phyloP scores from a whole-genome alignment of 23 red algal species.

The Gracilaria gracilis region DNA sequence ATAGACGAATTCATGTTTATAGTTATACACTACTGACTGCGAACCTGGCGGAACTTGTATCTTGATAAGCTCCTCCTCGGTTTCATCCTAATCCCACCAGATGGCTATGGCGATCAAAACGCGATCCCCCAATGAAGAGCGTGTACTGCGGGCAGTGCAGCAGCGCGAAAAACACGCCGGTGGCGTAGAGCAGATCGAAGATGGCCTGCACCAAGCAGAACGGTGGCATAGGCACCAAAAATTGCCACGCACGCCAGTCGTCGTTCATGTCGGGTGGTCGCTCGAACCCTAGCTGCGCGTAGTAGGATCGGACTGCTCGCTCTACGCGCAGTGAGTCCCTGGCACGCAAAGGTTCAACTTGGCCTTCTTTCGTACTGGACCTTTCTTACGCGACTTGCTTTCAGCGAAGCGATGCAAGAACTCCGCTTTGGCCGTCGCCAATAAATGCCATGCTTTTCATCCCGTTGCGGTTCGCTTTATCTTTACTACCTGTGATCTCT shows the following conservation, averaged over 20 bases:
- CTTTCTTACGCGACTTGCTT: too few relatives aligned
- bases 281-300: too few relatives aligned
- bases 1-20: constrained; percentile 5
- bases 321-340: too few relatives aligned
- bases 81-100: background rate
- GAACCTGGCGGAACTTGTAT: background rate
- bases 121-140: background rate
- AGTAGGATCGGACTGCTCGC: too few relatives aligned
- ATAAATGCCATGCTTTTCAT: too few relatives aligned
- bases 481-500: too few relatives aligned
- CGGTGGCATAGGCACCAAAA: background rate
- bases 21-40: background rate
- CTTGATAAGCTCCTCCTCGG: background rate
- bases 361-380: too few relatives aligned
- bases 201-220: constrained; percentile 31
- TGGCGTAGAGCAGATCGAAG: constrained; percentile 52
- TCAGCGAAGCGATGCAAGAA: too few relatives aligned
- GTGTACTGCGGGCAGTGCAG: constrained; percentile 27
- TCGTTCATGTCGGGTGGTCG: too few relatives aligned
- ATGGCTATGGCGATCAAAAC: background rate
- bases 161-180: constrained; percentile 40
- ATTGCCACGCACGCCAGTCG: background rate
- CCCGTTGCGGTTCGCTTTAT: too few relatives aligned
- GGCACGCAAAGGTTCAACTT: too few relatives aligned
- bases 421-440: too few relatives aligned